phyloP scores from a whole-genome alignment of 495 filamentous ascomycete genomes.

The Cercophora samala region DNA sequence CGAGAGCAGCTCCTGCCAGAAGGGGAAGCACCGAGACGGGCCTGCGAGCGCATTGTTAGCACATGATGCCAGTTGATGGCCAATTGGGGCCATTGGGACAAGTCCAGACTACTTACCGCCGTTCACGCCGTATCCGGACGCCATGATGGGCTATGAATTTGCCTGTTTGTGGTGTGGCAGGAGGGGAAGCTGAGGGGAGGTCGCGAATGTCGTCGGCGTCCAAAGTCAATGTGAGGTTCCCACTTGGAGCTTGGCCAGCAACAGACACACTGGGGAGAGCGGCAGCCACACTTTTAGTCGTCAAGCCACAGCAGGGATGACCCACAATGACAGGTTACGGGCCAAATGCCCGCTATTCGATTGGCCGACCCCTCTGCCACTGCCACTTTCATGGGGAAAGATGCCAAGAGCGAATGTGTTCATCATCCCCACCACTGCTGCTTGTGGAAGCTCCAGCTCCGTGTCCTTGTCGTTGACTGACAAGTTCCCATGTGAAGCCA shows the following conservation, averaged over 20 bases:
- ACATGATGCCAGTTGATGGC: conserved; percentile 1
- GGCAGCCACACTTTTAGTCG: conserved; percentile 1
- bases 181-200: conserved; percentile 15
- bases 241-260: conserved; percentile 24
- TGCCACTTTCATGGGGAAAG: not conserved
- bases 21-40: conserved; percentile 90
- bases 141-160: conserved; percentile 54
- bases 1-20: conserved; percentile 92
- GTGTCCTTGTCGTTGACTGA: conserved; percentile 7
- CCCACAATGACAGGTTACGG: conserved; percentile 5
- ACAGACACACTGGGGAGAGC: not conserved
- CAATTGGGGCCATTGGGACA: conserved; percentile 20
- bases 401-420: conserved; percentile 14
- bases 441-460: conserved; percentile 7
- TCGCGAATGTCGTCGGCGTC: conserved; percentile 20
- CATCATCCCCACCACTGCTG: conserved; percentile 7
- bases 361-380: not conserved
- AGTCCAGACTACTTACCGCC: conserved; percentile 57
- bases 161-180: conserved; percentile 22
- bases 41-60: conserved; percentile 47
- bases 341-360: not conserved
- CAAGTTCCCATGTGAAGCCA: not conserved
- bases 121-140: conserved; percentile 76
- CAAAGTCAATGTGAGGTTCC: conserved; percentile 14
- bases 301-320: conserved; percentile 10